phyloP scores from a whole-genome alignment of 352 stramenopile species.

The Pythium sp. region DNA sequence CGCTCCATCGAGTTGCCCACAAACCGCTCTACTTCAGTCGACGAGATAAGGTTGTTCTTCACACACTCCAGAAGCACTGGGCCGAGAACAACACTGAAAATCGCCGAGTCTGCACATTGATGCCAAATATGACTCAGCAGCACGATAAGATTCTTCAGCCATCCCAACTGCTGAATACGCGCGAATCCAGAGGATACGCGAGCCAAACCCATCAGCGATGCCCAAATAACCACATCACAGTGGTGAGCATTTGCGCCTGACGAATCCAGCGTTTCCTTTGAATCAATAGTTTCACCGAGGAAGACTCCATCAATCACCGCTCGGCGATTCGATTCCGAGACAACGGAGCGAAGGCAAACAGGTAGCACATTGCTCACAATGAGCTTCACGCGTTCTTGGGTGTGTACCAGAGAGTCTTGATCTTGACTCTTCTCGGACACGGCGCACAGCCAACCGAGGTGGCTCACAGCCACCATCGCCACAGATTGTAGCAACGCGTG shows the following conservation, averaged over 20 bases:
- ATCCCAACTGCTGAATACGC: constrained; percentile 29
- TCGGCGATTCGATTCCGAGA: neutral
- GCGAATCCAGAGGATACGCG: constrained; percentile 29
- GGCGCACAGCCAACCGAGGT: constrained; percentile 27
- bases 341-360: neutral
- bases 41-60: constrained; percentile 26
- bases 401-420: neutral
- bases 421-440: neutral
- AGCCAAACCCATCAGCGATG: constrained; percentile 32
- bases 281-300: neutral
- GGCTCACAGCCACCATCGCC: constrained; percentile 26
- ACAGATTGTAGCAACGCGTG: constrained; percentile 22
- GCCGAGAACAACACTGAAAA: constrained; percentile 34
- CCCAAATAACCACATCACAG: constrained; percentile 26
- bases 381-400: constrained; percentile 4
- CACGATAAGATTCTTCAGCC: constrained; percentile 40
- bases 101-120: neutral
- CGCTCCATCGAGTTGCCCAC: constrained; percentile 29
- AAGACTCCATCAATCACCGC: constrained; percentile 2
- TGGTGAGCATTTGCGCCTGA: neutral
- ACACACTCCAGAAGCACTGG: constrained; percentile 41
- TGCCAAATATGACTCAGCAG: constrained; percentile 32
- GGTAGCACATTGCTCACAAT: constrained; percentile 3
- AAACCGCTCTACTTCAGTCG: constrained; percentile 29
- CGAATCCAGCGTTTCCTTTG: neutral